phyloP scores from a whole-genome alignment of 371 early-diverging fungal genomes.

The Rhizopus microsporus region DNA sequence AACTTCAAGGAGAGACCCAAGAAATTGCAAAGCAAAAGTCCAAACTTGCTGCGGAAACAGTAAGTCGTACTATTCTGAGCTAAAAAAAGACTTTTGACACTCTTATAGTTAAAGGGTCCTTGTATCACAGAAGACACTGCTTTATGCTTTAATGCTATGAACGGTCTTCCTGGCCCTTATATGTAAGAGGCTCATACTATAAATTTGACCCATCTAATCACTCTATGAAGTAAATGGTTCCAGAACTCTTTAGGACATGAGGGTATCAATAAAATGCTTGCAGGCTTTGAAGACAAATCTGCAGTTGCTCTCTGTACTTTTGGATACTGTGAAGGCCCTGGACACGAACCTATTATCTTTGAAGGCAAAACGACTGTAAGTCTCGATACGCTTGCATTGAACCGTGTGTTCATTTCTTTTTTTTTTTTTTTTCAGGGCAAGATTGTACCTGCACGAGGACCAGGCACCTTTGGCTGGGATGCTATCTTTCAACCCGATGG shows the following conservation, averaged over 20 bases:
- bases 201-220: too few relatives aligned
- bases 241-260: constrained; percentile 78
- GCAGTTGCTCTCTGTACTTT: constrained; percentile 92
- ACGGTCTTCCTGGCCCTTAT: constrained; percentile 90
- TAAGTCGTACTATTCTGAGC: constrained; percentile 18
- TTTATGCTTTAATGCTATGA: constrained; percentile 91
- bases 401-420: too few relatives aligned
- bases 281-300: constrained; percentile 82
- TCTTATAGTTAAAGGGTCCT: constrained; percentile 71
- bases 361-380: constrained; percentile 18
- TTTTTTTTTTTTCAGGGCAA: constrained; percentile 53
- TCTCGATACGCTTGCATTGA: neutral
- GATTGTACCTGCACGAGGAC: constrained; percentile 91
- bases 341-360: constrained; percentile 86
- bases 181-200: constrained; percentile 52
- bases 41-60: constrained; percentile 67
- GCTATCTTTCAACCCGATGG: constrained; percentile 91
- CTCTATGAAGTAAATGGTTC: constrained; percentile 85
- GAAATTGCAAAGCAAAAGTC: constrained; percentile 85
- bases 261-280: constrained; percentile 81
- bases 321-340: constrained; percentile 83
- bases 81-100: neutral
- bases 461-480: constrained; percentile 93
- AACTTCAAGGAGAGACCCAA: constrained; percentile 81
- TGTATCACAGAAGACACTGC: constrained; percentile 95